Evolutionary conservation across 306 rosid species (phyloP).

Genomic region (Cyamopsis tetragonoloba): DNA sequence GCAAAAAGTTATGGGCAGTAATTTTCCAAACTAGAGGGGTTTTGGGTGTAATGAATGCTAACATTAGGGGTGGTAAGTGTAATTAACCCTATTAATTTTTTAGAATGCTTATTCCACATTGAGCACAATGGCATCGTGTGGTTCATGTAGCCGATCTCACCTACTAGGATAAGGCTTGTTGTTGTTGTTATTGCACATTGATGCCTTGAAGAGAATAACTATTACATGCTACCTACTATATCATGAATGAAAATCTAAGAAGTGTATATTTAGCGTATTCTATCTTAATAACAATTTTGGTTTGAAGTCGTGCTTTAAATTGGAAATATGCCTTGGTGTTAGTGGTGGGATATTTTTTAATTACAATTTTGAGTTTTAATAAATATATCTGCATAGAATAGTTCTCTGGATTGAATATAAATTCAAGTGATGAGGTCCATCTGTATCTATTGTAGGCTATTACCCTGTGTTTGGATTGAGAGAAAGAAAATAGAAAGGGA

Average conservation of each 20-base stretch:
- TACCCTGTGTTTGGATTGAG: too few species aligned
- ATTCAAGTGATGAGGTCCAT: too few species aligned
- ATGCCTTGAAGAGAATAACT: neutral
- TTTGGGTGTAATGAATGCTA: neutral
- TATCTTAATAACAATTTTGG: neutral
- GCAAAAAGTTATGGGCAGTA: neutral
- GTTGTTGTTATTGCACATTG: neutral
- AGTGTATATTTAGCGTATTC: neutral
- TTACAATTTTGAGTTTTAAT: too few species aligned
- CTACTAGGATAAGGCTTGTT: too few species aligned
- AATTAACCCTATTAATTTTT: neutral
- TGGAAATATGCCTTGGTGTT: neutral
- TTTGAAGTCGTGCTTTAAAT: neutral
- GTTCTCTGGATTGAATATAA: too few species aligned
- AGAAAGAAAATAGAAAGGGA: too few species aligned
- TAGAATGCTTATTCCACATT: conserved; percentile 1
- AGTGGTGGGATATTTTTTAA: neutral
- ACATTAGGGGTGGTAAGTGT: neutral
- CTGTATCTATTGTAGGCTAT: too few species aligned
- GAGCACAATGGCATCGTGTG: too few species aligned
- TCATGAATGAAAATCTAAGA: neutral
- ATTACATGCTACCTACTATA: neutral
- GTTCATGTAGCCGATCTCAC: too few species aligned
- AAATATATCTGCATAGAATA: too few species aligned
- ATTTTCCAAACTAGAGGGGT: neutral